A percentile compares a stretch with the other conserved stretches of the same genome.
These are phyloP conservation scores for Conidiobolus coronatus DNA, from an alignment of 371 early-diverging fungal species.

Conservation along the genomic window DNA sequence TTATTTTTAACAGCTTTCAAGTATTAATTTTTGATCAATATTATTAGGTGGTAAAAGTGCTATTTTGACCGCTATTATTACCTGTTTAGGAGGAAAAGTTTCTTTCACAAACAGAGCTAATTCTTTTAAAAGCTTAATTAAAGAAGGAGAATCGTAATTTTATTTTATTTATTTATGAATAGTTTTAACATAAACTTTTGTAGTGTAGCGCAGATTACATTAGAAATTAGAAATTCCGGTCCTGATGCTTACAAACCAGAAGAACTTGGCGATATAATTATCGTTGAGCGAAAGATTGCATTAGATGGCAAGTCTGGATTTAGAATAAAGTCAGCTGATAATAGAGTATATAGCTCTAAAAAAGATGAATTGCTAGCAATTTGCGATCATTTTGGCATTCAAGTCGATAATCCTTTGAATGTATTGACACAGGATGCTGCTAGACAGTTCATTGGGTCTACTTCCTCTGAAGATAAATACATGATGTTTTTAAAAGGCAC, in stretches of 20 bases:
- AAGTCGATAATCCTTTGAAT: constrained; percentile 80
- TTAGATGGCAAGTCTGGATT: constrained; percentile 37
- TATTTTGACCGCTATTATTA: constrained; percentile 70
- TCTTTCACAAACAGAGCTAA: constrained; percentile 63
- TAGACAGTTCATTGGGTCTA: constrained; percentile 61
- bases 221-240: constrained; percentile 64
- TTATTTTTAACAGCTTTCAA: background rate
- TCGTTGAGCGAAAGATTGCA: constrained; percentile 59
- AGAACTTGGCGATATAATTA: constrained; percentile 53
- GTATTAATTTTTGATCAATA: background rate
- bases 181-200: background rate
- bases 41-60: constrained; percentile 77
- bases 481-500: constrained; percentile 74
- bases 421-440: constrained; percentile 86
- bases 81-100: constrained; percentile 82
- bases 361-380: constrained; percentile 62
- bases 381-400: constrained; percentile 69
- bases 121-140: constrained; percentile 51
- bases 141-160: constrained; percentile 48
- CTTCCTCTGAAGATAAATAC: constrained; percentile 66
- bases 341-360: constrained; percentile 29
- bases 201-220: constrained; percentile 33
- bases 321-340: constrained; percentile 40
- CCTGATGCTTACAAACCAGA: constrained; percentile 56
- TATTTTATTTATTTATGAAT: background rate